These are phyloP conservation scores for Apiotrichum porosum DNA, from an alignment of 1,284 basidiomycete genomes.

Conservation along the genomic window DNA sequence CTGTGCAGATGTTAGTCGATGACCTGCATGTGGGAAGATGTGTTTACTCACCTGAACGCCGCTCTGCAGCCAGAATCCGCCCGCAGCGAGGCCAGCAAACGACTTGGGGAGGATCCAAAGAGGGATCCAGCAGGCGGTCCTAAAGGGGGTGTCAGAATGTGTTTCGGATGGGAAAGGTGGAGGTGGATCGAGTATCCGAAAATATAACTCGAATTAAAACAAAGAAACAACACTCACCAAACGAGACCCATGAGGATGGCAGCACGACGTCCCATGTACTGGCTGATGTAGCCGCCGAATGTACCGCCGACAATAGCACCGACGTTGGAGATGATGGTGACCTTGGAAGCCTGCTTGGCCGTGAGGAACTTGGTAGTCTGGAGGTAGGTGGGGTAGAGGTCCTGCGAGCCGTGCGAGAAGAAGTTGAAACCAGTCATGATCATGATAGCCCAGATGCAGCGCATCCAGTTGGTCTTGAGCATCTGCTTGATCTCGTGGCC, in stretches of 20 bases:
- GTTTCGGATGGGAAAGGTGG: no score
- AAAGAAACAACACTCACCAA: no score
- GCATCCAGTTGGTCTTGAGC: conserved; percentile 69
- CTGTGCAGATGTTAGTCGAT: no score
- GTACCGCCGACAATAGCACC: conserved; percentile 72
- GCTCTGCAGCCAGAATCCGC: conserved; percentile 55
- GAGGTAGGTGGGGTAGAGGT: conserved; percentile 31
- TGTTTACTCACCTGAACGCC: no score
- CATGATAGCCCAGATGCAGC: conserved; percentile 68
- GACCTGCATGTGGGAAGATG: no score
- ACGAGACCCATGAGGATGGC: conserved; percentile 51
- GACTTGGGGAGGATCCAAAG: conserved; percentile 72
- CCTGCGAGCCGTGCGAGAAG: conserved; percentile 62
- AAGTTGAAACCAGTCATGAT: conserved; percentile 77
- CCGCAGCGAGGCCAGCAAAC: conserved; percentile 42
- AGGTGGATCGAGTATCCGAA: no score
- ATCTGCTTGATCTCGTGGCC: conserved; percentile 63
- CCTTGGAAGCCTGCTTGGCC: conserved; percentile 61
- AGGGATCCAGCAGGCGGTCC: conserved; percentile 51
- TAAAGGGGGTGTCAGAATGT: no score
- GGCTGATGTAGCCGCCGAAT: conserved; percentile 70
- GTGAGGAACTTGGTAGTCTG: conserved; percentile 21
- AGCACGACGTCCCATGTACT: conserved; percentile 80
- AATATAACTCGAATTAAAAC: no score
- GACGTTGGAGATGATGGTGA: conserved; percentile 71